Evolutionary conservation across 106 monocot genomes (phyloP).

Genomic region (Hemerocallis citrina): DNA sequence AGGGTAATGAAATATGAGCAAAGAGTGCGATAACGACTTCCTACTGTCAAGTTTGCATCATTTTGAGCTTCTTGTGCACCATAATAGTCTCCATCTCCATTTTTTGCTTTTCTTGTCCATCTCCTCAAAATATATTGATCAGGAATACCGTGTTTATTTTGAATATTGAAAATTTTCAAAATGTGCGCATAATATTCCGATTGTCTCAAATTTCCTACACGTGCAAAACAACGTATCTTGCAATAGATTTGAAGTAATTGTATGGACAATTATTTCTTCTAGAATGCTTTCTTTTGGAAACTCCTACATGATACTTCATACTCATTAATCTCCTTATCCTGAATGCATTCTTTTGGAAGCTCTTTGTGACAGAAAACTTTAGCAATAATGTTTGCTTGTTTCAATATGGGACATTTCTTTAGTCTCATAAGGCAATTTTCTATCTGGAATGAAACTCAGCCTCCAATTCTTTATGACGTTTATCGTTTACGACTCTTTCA

Average conservation of each 20-base stretch:
- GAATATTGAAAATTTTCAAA: conserved; percentile 15
- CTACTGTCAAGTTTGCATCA: too few relatives aligned
- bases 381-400: conserved; percentile 13
- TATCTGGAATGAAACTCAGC: conserved; percentile 18
- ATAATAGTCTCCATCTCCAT: not conserved
- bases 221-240: conserved; percentile 16
- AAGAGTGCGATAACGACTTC: too few relatives aligned
- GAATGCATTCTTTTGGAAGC: conserved; percentile 18
- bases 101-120: conserved; percentile 19
- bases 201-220: conserved; percentile 20
- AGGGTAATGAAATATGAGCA: too few relatives aligned
- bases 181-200: conserved; percentile 23
- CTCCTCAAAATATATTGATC: conserved; percentile 15
- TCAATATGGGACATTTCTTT: conserved; percentile 21
- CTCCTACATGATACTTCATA: conserved; percentile 9
- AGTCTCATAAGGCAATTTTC: conserved; percentile 18
- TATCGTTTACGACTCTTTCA: conserved; percentile 13
- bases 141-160: conserved; percentile 17
- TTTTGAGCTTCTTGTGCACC: too few relatives aligned
- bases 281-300: not conserved
- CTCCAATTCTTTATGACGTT: conserved; percentile 22
- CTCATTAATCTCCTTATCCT: conserved; percentile 3
- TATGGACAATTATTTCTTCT: not conserved
- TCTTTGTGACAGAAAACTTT: conserved; percentile 11
- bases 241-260: conserved; percentile 13